These are phyloP conservation scores for Penicillium sp. DNA, from an alignment of 2,329 filamentous ascomycete genomes.

Conservation along the genomic window DNA sequence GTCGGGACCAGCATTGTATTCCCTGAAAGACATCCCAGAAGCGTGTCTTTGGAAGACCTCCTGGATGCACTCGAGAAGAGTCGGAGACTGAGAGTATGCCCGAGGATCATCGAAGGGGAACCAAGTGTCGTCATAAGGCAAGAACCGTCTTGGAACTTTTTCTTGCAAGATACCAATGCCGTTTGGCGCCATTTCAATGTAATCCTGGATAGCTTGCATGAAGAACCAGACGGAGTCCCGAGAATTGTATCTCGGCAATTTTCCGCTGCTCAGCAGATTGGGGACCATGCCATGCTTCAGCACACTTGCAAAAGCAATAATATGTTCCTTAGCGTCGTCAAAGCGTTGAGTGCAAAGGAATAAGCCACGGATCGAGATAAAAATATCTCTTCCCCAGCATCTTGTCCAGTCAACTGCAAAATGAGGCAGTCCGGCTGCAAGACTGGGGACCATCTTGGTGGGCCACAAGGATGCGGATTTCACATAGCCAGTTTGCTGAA, in stretches of 20 bases:
- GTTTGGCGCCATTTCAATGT: conserved; percentile 74
- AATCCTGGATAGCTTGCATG: conserved; percentile 93
- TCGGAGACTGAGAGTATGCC: conserved; percentile 81
- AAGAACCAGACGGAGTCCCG: conserved; percentile 98
- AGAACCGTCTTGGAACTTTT: conserved; percentile 76
- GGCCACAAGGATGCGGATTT: conserved; percentile 91
- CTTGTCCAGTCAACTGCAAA: conserved; percentile 92
- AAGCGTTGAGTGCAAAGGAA: conserved; percentile 86
- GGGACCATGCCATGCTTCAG: conserved; percentile 98
- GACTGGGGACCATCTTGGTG: conserved; percentile 73
- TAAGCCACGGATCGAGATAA: conserved; percentile 91
- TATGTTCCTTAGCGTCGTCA: conserved; percentile 87
- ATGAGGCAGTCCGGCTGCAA: conserved; percentile 90
- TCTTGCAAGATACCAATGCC: conserved; percentile 71
- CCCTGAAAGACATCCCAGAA: conserved; percentile 82
- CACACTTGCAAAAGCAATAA: conserved; percentile 89
- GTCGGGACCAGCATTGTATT: conserved; percentile 85
- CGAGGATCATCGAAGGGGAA: conserved; percentile 77
- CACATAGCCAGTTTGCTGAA: conserved; percentile 85
- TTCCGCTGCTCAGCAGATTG: conserved; percentile 83
- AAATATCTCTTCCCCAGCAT: conserved; percentile 96
- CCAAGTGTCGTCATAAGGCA: conserved; percentile 95
- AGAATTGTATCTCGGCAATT: conserved; percentile 87
- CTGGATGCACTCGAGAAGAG: conserved; percentile 84
- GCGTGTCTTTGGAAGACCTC: conserved; percentile 92